Evolutionary conservation across 306 rosid genomes (phyloP).

Genomic region (Trifolium dubium): DNA sequence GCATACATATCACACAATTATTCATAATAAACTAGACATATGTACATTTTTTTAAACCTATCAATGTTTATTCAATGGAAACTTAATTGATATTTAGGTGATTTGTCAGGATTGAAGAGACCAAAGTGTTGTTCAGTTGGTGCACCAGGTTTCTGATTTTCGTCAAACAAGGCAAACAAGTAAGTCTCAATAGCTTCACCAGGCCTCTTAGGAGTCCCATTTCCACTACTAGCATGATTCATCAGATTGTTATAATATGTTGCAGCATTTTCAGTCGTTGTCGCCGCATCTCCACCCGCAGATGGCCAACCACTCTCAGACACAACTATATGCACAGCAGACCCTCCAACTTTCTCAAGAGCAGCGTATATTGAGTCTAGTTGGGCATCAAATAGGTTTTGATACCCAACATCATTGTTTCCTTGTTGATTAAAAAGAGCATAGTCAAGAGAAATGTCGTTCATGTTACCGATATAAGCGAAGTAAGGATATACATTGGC

Average conservation of each 20-base stretch:
- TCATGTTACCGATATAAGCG: constrained; percentile 1
- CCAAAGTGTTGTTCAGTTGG: constrained; percentile 52
- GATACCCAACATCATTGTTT: constrained; percentile 47
- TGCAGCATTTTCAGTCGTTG: constrained; percentile 39
- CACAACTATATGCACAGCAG: constrained; percentile 50
- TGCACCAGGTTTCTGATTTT: constrained; percentile 30
- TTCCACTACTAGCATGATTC: constrained; percentile 45
- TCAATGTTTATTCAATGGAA: constrained; percentile 27
- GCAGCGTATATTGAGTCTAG: constrained; percentile 62
- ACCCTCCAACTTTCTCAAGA: constrained; percentile 54
- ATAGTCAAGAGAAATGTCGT: constrained; percentile 31
- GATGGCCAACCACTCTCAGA: constrained; percentile 85
- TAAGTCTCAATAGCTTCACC: constrained; percentile 40
- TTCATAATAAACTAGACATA: not conserved
- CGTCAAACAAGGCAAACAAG: constrained; percentile 59
- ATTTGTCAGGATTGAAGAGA: constrained; percentile 39
- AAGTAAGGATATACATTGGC: constrained; percentile 68
- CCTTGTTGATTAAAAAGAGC: constrained; percentile 57
- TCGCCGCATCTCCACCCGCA: constrained; percentile 46
- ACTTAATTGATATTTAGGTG: constrained; percentile 47
- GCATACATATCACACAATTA: constrained; percentile 2
- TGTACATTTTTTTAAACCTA: not conserved
- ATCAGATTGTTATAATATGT: constrained; percentile 59
- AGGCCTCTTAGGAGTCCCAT: constrained; percentile 58
- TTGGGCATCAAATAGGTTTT: constrained; percentile 54